Conservation (phyloP, 371 early-diverging fungal species). For the Syncephalastrum sp. region DNA sequence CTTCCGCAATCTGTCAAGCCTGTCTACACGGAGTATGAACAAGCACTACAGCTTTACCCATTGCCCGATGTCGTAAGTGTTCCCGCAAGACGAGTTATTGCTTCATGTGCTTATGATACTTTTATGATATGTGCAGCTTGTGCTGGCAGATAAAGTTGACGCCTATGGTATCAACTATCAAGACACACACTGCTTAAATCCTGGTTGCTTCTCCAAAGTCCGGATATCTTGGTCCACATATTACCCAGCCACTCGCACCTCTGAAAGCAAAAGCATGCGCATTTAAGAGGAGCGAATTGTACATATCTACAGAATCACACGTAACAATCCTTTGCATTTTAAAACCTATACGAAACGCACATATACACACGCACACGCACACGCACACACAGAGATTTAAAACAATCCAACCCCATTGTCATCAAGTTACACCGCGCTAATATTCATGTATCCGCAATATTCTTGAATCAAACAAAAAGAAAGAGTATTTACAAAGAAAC, state of each 20-base stretch:
- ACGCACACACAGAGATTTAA: too few relatives aligned
- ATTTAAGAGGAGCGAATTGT: too few relatives aligned
- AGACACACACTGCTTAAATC: conserved; percentile 78
- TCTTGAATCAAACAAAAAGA: too few relatives aligned
- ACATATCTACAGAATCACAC: too few relatives aligned
- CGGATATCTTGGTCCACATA: conserved; percentile 77
- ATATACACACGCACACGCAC: too few relatives aligned
- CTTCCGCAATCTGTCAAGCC: conserved; percentile 75
- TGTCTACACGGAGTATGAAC: conserved; percentile 78
- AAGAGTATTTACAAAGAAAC: neutral
- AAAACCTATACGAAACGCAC: too few relatives aligned
- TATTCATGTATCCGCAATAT: too few relatives aligned
- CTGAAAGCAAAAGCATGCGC: too few relatives aligned
- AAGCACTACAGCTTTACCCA: conserved; percentile 84
- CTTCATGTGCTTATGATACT: neutral
- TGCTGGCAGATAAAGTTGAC: conserved; percentile 86
- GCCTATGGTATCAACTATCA: conserved; percentile 70
- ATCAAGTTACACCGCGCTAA: too few relatives aligned
- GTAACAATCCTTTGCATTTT: too few relatives aligned
- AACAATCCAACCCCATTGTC: too few relatives aligned
- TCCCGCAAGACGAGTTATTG: neutral
- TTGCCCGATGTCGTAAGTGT: conserved; percentile 76
- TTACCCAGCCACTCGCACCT: conserved; percentile 53
- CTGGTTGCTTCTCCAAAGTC: conserved; percentile 80
- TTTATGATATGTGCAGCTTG: conserved; percentile 49